Evolutionary conservation across 306 rosid genomes (phyloP), one percentile per base, ranked within the genome.

Genomic region (Dryas octopetala): DNA sequence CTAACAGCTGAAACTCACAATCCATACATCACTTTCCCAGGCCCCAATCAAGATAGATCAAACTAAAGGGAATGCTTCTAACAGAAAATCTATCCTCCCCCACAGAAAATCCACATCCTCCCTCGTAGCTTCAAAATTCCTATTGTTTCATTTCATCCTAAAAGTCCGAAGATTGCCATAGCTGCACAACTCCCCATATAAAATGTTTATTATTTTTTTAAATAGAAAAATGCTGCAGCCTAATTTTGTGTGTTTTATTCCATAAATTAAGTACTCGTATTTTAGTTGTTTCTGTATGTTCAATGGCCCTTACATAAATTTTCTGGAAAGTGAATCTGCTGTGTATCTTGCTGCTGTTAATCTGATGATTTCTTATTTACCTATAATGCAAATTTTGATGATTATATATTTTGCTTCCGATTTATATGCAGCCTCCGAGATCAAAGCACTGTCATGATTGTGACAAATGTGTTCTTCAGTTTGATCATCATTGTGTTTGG

Each of bases 401-500:
- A 26, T 74, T 63, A 76, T 66, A 53, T 58, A 49, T 76, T 67
- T 62, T 68, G 41, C 47, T 69, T 59, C 62, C 82, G 81, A 45
- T 53, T 75, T 78, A 53, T 60, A 40, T 84, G 87, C 96, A 96
- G 98, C 99, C 99, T 85, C 98, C 99, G 5, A 86, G 99, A 52
- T 86, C 97, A 51, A 96, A 92, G 83, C 99, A 96, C 78, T 96
- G 99, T 76, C 98, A 96, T 77, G 99, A 96, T 87, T 96, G 99
- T 83, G 90, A 92, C 78, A 88, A 80, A 85, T 96, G 99, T 41
- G 89, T 96, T 75, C 98, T 96, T 85, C 99, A 92, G 77, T 96
- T 96, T 81, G 99, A 96, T 86, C 99, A 96, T 76, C 99, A 96
- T 68, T 96, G 99, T 85, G 99, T 96, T 76, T 96, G 99, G 99